Evolutionary conservation across 1,284 basidiomycete genomes (phyloP).

Genomic region (Puccinia hordei): DNA sequence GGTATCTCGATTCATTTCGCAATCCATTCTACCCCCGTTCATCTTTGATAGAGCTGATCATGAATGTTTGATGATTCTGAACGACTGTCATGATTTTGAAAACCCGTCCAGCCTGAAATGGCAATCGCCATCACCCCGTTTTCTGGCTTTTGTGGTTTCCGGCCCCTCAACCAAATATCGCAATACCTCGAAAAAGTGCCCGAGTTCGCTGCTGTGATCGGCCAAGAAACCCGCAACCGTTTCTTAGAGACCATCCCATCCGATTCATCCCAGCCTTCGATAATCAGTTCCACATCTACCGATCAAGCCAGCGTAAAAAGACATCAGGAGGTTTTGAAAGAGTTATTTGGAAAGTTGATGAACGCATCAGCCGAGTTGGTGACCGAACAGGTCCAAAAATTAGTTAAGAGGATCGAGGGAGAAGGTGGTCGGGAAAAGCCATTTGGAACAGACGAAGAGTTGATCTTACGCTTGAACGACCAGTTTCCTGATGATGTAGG

Average conservation of each 20-base stretch:
- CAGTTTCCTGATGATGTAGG: conserved; percentile 95
- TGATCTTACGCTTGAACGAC: conserved; percentile 72
- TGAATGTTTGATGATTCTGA: neutral
- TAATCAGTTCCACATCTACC: conserved; percentile 56
- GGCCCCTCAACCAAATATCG: conserved; percentile 73
- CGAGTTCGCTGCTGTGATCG: conserved; percentile 76
- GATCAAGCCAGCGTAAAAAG: conserved; percentile 61
- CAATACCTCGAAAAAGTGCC: conserved; percentile 71
- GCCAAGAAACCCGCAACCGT: conserved; percentile 65
- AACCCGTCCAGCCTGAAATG: conserved; percentile 83
- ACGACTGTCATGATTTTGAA: too few relatives aligned
- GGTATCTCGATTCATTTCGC: conserved; percentile 54
- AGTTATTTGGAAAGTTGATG: conserved; percentile 82
- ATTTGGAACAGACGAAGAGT: conserved; percentile 64
- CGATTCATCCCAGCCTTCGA: conserved; percentile 58
- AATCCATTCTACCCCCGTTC: neutral
- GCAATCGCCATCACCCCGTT: conserved; percentile 91
- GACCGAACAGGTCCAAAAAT: conserved; percentile 65
- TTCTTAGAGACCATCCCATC: conserved; percentile 60
- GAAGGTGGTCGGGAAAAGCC: conserved; percentile 60
- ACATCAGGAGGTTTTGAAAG: conserved; percentile 67
- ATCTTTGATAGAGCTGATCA: neutral
- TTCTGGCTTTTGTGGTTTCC: conserved; percentile 86
- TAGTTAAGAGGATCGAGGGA: conserved; percentile 65
- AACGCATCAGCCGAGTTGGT: conserved; percentile 67